A percentile compares a stretch with the other conserved stretches of the same genome.
Conservation (phyloP, 2,329 filamentous ascomycete genomes). For the Tolypocladium capitatum region DNA sequence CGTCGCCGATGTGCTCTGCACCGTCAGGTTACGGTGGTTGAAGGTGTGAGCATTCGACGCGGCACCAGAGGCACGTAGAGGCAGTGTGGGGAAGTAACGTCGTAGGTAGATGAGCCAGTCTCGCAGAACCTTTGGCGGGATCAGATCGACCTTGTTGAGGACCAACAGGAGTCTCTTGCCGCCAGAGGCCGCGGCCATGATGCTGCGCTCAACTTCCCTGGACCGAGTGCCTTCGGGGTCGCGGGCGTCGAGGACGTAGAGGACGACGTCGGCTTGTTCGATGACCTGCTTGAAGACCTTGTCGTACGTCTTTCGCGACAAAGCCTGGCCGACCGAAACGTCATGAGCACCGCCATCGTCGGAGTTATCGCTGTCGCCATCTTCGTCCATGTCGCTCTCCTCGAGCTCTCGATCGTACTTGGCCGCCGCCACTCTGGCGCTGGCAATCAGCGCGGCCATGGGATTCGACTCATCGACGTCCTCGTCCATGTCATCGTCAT, state of each 20-base stretch:
- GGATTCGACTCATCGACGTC: conserved; percentile 64
- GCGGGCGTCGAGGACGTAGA: conserved; percentile 86
- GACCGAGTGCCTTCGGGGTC: conserved; percentile 86
- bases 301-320: conserved; percentile 78
- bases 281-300: conserved; percentile 93
- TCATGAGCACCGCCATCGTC: conserved; percentile 44
- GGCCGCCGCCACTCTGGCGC: conserved; percentile 63
- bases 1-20: conserved; percentile 71
- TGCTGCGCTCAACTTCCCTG: conserved; percentile 75
- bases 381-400: conserved; percentile 44
- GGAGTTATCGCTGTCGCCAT: conserved; percentile 25
- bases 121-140: conserved; percentile 70
- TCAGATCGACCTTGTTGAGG: conserved; percentile 89
- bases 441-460: conserved; percentile 83
- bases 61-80: conserved; percentile 70
- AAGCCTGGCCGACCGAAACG: conserved; percentile 37
- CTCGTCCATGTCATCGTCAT: conserved; percentile 38
- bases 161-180: conserved; percentile 83
- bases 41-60: conserved; percentile 81
- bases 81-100: conserved; percentile 81
- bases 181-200: conserved; percentile 76
- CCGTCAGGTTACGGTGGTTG: conserved; percentile 80
- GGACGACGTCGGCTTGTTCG: conserved; percentile 75
- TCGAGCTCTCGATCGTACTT: conserved; percentile 57
- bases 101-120: conserved; percentile 76